These are phyloP conservation scores for Raphanus hybrid DNA, from an alignment of 441 rosid species.

Conservation along the genomic window DNA sequence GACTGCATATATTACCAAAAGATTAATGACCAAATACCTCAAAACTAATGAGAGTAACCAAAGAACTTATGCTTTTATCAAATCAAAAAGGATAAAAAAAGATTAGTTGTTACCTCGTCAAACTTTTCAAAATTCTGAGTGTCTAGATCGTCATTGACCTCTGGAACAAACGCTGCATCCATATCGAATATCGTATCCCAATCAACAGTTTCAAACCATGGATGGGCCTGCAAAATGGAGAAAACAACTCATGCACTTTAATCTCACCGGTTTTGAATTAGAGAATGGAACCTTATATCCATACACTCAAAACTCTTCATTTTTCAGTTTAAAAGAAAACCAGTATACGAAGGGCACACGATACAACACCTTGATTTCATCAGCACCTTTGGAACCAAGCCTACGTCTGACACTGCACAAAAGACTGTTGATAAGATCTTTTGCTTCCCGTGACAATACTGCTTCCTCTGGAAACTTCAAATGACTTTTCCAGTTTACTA, in stretches of 20 bases:
- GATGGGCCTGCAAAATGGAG: constrained; percentile 54
- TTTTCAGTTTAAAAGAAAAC: not conserved
- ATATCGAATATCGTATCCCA: constrained; percentile 68
- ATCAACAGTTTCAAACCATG: constrained; percentile 62
- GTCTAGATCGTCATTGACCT: constrained; percentile 70
- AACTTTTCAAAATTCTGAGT: constrained; percentile 77
- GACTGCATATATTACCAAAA: constrained; percentile 46
- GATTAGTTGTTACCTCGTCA: constrained; percentile 55
- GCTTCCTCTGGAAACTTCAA: constrained; percentile 83
- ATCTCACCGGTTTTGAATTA: not conserved
- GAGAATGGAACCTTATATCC: not conserved
- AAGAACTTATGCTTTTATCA: constrained; percentile 8
- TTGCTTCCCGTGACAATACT: constrained; percentile 62
- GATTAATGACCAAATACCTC: not conserved
- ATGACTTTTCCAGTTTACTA: constrained; percentile 77
- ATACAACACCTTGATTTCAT: constrained; percentile 63
- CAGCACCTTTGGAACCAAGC: constrained; percentile 68
- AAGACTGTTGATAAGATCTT: constrained; percentile 63
- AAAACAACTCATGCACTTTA: not conserved
- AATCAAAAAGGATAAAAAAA: not conserved
- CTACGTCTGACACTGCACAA: constrained; percentile 71
- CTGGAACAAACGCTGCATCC: constrained; percentile 78
- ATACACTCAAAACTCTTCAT: constrained; percentile 2
- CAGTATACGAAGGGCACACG: constrained; percentile 40
- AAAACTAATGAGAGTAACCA: constrained; percentile 8